These are phyloP conservation scores for Scleroderma bovista DNA, from an alignment of 768 basidiomycete species.

Conservation along the genomic window DNA sequence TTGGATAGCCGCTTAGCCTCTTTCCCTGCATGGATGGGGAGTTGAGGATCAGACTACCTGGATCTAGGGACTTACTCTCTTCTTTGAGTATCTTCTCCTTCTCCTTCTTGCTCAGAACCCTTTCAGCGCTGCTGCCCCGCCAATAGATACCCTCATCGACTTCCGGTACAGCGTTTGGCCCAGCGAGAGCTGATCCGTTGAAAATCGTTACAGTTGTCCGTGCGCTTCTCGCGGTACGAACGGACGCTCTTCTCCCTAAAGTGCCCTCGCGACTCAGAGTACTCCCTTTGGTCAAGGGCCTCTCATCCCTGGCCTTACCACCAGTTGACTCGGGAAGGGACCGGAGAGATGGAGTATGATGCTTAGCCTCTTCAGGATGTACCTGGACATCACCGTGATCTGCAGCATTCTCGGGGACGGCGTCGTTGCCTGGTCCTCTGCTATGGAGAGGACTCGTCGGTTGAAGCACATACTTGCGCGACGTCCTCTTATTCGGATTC, in stretches of 20 bases:
- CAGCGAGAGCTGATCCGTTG: constrained; percentile 49
- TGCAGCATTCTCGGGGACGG: no score
- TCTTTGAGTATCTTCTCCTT: constrained; percentile 44
- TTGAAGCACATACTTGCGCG: not conserved
- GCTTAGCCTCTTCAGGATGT: not conserved
- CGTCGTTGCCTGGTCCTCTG: not conserved
- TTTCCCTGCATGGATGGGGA: constrained; percentile 35
- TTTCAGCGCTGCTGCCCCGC: constrained; percentile 45
- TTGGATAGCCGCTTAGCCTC: constrained; percentile 60
- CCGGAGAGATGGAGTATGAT: constrained; percentile 12
- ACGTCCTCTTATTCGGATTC: not conserved
- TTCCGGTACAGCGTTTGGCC: constrained; percentile 39
- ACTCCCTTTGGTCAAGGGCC: not conserved
- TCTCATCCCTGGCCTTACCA: constrained; percentile 2
- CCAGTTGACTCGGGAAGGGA: constrained; percentile 19
- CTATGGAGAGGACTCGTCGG: not conserved
- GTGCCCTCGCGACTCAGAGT: not conserved
- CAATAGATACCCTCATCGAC: constrained; percentile 35
- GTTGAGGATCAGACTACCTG: not conserved
- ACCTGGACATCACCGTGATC: not conserved
- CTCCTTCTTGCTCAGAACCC: constrained; percentile 44
- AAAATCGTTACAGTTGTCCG: constrained; percentile 27
- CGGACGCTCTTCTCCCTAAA: constrained; percentile 16
- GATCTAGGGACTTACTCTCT: constrained; percentile 42
- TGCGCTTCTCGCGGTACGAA: constrained; percentile 17